A percentile compares a stretch with the other conserved stretches of the same genome.
Evolutionary conservation across 495 filamentous ascomycete species (phyloP).

Genomic region (Pyrenopolyporus hunteri): DNA sequence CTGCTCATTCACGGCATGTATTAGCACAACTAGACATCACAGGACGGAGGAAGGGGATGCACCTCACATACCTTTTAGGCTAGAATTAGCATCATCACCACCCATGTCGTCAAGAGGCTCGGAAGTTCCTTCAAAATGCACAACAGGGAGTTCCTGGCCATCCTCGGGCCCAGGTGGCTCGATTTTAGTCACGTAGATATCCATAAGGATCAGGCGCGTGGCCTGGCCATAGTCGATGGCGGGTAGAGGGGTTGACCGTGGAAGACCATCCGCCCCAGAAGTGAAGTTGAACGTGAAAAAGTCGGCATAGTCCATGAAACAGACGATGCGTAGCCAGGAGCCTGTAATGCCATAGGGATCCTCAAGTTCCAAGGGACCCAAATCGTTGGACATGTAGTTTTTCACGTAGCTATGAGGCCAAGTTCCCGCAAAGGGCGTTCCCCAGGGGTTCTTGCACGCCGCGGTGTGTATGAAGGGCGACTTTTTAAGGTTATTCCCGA

Average conservation of each 20-base stretch:
- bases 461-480: constrained; percentile 47
- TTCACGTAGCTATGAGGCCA: constrained; percentile 55
- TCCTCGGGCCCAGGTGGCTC: constrained; percentile 58
- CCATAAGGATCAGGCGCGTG: constrained; percentile 68
- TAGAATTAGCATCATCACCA: constrained; percentile 67
- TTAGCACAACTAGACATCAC: constrained; percentile 26
- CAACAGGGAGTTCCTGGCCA: constrained; percentile 58
- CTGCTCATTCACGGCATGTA: constrained; percentile 38
- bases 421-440: constrained; percentile 58
- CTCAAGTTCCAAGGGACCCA: constrained; percentile 47
- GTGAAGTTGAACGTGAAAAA: constrained; percentile 67
- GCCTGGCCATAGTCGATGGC: constrained; percentile 63
- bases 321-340: constrained; percentile 60
- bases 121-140: constrained; percentile 63
- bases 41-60: neutral
- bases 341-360: constrained; percentile 69
- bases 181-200: constrained; percentile 58
- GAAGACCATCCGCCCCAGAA: constrained; percentile 34
- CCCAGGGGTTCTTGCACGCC: constrained; percentile 56
- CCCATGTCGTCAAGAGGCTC: constrained; percentile 59
- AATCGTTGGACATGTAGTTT: constrained; percentile 35
- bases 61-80: constrained; percentile 54
- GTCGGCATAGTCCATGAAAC: constrained; percentile 61
- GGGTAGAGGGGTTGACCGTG: constrained; percentile 48
- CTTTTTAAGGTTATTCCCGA: constrained; percentile 59